phyloP scores from a whole-genome alignment of 2,329 filamentous ascomycete genomes.

The Ceratocystis eucalypticola region DNA sequence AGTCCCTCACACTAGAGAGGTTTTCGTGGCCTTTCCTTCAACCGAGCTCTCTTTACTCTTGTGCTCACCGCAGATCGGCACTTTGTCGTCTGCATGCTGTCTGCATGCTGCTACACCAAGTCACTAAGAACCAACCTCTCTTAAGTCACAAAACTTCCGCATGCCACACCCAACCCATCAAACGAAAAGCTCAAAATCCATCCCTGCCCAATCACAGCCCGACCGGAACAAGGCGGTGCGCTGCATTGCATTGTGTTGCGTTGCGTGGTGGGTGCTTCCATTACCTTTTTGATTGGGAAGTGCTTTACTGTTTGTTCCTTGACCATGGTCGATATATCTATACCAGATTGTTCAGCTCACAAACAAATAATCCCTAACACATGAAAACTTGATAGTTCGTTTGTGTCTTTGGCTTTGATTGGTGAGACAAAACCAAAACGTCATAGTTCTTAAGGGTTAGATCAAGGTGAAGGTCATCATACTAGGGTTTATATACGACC shows the following conservation, averaged over 20 bases:
- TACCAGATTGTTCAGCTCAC: too few relatives aligned
- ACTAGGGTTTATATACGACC: too few relatives aligned
- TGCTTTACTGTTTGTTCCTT: not conserved
- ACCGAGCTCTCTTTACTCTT: not conserved
- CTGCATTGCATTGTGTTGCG: too few relatives aligned
- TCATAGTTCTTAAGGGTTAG: too few relatives aligned
- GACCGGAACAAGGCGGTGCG: not conserved
- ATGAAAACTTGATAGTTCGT: too few relatives aligned
- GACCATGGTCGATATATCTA: not conserved
- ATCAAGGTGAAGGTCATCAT: too few relatives aligned
- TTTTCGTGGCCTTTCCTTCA: not conserved
- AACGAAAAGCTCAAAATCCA: not conserved
- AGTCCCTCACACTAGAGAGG: not conserved
- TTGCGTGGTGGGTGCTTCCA: not conserved
- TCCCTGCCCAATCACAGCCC: not conserved
- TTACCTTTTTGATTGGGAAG: not conserved
- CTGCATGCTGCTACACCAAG: not conserved
- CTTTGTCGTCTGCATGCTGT: not conserved
- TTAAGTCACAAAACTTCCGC: not conserved
- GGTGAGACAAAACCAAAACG: too few relatives aligned
- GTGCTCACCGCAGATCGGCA: not conserved
- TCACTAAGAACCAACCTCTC: not conserved
- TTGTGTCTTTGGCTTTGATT: too few relatives aligned
- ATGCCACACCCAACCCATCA: not conserved
- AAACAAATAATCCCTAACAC: too few relatives aligned